These are phyloP conservation scores for Prillingera fragicola DNA, from an alignment of 1,284 basidiomycete species.

Conservation along the genomic window DNA sequence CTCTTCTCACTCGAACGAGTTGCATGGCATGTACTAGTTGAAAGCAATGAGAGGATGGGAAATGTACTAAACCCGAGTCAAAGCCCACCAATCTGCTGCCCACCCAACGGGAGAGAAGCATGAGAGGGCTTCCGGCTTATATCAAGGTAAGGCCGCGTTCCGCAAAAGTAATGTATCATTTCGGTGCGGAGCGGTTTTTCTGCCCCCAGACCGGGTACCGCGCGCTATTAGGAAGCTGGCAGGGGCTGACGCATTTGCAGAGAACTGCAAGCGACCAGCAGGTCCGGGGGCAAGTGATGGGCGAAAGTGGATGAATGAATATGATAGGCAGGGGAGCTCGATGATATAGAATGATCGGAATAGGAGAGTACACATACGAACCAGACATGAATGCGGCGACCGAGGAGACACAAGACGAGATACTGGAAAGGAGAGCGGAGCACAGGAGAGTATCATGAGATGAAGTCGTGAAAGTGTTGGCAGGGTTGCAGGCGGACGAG, in stretches of 20 bases:
- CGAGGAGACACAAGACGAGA: too few relatives aligned
- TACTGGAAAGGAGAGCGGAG: too few relatives aligned
- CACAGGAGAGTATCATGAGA: too few relatives aligned
- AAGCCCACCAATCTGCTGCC: conserved; percentile 26
- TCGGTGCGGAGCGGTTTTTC: conserved; percentile 6
- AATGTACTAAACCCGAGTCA: conserved; percentile 43
- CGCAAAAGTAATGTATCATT: not conserved
- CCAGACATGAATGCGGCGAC: too few relatives aligned
- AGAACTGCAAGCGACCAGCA: conserved; percentile 12
- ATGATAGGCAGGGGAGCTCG: too few relatives aligned
- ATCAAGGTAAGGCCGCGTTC: conserved; percentile 33
- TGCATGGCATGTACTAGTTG: too few relatives aligned
- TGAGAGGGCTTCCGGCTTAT: conserved; percentile 40
- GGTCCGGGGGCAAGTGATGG: conserved; percentile 11
- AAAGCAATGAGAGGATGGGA: too few relatives aligned
- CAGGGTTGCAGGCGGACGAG: conserved; percentile 1
- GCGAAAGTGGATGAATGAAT: too few relatives aligned
- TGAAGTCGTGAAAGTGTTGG: conserved; percentile 6
- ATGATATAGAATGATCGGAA: too few relatives aligned
- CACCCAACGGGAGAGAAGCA: conserved; percentile 21
- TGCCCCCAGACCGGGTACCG: conserved; percentile 37
- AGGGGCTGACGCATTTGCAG: conserved; percentile 22
- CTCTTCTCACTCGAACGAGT: too few relatives aligned
- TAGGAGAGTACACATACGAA: too few relatives aligned
- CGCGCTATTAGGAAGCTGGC: conserved; percentile 23